phyloP scores from a whole-genome alignment of 345 rosid species.

The Lepidium sativum region DNA sequence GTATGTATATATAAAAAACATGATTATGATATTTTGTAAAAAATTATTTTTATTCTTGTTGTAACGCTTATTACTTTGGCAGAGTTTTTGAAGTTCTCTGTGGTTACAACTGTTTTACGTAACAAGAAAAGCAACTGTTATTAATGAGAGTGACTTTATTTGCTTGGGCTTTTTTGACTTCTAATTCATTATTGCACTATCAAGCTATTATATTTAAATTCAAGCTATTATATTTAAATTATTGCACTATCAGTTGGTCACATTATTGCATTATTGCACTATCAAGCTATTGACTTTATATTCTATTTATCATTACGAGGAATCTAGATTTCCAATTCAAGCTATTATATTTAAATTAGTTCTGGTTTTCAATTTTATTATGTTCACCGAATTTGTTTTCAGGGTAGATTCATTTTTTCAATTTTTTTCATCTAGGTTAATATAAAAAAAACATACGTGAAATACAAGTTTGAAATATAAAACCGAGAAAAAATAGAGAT shows the following conservation, averaged over 20 bases:
- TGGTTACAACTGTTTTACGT: constrained; percentile 6
- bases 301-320: background rate
- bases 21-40: background rate
- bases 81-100: background rate
- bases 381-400: no score
- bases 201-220: no score
- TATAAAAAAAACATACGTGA: no score
- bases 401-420: no score
- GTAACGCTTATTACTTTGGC: constrained; percentile 20
- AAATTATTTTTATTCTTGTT: background rate
- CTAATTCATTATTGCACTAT: background rate
- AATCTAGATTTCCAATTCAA: background rate
- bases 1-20: background rate
- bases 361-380: background rate
- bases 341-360: background rate
- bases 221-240: no score
- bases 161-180: constrained; percentile 10
- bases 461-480: no score
- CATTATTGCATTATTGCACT: constrained; percentile 2
- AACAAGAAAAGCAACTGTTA: constrained; percentile 10
- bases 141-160: constrained; percentile 4
- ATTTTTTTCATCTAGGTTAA: no score
- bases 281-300: background rate
- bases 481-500: no score
- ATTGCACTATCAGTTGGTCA: no score